These are phyloP conservation scores for Aspergillus aculeatinus DNA, from an alignment of 2,329 filamentous ascomycete genomes.

Conservation along the genomic window DNA sequence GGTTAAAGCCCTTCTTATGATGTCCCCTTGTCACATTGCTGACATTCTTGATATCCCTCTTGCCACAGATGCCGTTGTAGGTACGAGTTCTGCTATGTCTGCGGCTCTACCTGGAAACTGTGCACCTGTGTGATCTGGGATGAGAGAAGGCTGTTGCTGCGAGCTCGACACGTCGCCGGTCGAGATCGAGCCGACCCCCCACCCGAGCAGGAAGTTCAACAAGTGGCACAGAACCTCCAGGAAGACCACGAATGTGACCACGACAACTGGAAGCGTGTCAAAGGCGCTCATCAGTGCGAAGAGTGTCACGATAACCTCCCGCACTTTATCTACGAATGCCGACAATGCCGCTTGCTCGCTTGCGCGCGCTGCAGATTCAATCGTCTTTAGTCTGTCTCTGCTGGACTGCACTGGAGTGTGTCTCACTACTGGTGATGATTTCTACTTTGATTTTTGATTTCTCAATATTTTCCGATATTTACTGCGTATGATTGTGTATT, in stretches of 20 bases:
- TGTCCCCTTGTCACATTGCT: background rate
- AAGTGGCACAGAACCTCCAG: slow-evolving; percentile 9
- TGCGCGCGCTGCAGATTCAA: slow-evolving; percentile 16
- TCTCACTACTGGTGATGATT: no score
- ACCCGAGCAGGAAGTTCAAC: slow-evolving; percentile 6
- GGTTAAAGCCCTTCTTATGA: slow-evolving; percentile 1
- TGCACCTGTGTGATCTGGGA: slow-evolving; percentile 30
- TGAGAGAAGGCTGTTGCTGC: slow-evolving; percentile 23
- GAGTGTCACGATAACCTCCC: slow-evolving; percentile 8
- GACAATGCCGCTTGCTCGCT: slow-evolving; percentile 7
- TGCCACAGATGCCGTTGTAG: slow-evolving; percentile 26
- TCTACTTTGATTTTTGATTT: no score
- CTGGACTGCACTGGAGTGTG: no score
- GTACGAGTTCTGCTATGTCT: slow-evolving; percentile 35
- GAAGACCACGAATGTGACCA: slow-evolving; percentile 20
- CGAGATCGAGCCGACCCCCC: slow-evolving; percentile 1
- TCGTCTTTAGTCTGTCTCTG: slow-evolving; percentile 6
- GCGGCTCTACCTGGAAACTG: slow-evolving; percentile 27
- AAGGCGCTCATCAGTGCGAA: slow-evolving; percentile 6
- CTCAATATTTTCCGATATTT: no score
- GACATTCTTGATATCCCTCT: slow-evolving; percentile 3
- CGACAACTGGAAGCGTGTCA: slow-evolving; percentile 9
- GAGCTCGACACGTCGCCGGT: slow-evolving; percentile 9
- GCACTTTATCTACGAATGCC: slow-evolving; percentile 12
- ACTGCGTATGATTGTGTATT: no score